Base-by-base conservation (phyloP, 257 asterid species). In the Penstemon eatonii region DNA sequence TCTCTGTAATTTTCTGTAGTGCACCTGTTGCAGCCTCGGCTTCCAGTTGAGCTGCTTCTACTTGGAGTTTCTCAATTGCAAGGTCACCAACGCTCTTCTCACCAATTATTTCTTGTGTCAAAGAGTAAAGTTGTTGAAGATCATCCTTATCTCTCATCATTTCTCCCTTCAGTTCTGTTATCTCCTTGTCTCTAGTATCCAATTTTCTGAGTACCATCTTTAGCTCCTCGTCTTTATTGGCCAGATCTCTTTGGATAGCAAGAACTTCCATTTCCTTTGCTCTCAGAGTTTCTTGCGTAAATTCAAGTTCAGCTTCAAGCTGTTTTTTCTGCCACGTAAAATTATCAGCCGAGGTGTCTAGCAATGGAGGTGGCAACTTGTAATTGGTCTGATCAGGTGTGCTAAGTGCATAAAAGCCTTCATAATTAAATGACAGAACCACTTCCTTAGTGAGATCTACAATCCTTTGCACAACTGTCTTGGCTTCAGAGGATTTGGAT, bases 11-110 rank as follows among this genome's bases (percentile, higher is more conserved):
- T 60, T 81, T 85, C 41, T 76, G 81, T 36, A 92, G 85, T 0
- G 95, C 95, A 66, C 75, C 68, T 1, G 84, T 86, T 12, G 95
- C 97, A 58, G 95, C 97, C 80, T 89, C 93, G 33, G 83, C 87
- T 76, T 92, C 90, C 70, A 89, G 71, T 70, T 85, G 86, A 59
- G 97, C 92, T 56, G 79, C 85, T 78, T 86, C 91, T 12, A 88
- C 7, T 60, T 86, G 87, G 52, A 90, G 95, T 60, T 85, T 82
- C 82, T 88, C 97, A 11, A 80, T 82, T 50, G 89, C 91, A 25
- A 82, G 82, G 44, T 85, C 92, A 38, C 89, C 96, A 25, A 75
- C 71, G 37, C 84, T 82, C 79, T 58, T 82, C 13, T 70, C 90
- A 7, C 85, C 89, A 7, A 79, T 75, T 69, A 66, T 84, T 69